Conservation (phyloP, 805 yeast species). For the Zygoascus biomembranicola region DNA sequence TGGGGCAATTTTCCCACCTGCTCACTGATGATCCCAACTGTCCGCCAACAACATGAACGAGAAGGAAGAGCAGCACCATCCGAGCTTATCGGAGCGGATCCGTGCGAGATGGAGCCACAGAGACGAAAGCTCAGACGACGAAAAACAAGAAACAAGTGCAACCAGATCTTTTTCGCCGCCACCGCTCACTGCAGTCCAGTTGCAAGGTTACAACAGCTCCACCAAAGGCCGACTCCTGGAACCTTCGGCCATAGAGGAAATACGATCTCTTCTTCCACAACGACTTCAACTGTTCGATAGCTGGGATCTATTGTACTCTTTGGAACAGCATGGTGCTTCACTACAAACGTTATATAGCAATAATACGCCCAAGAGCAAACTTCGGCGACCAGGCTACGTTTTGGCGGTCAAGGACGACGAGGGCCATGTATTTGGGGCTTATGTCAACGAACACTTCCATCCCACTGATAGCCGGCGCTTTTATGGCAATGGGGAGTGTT, state of each 20-base stretch:
- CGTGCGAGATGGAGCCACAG: neutral
- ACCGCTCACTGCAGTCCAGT: conserved; percentile 20
- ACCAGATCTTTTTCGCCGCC: conserved; percentile 11
- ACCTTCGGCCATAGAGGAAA: conserved; percentile 62
- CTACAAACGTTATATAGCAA: conserved; percentile 58
- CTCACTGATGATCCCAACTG: neutral
- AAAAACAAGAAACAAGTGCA: neutral
- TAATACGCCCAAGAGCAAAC: conserved; percentile 24
- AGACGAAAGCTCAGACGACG: neutral
- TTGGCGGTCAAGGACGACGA: conserved; percentile 59
- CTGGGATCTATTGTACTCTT: conserved; percentile 75
- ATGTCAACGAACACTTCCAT: conserved; percentile 56
- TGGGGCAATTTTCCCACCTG: no score
- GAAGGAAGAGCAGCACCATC: neutral
- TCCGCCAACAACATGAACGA: neutral
- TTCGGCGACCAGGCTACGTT: conserved; percentile 57
- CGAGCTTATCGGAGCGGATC: neutral
- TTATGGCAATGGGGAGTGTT: conserved; percentile 93
- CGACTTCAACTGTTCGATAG: conserved; percentile 66
- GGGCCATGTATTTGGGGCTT: conserved; percentile 68
- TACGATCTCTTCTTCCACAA: conserved; percentile 66
- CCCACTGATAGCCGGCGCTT: conserved; percentile 67
- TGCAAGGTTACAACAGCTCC: conserved; percentile 51
- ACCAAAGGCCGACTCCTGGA: conserved; percentile 55
- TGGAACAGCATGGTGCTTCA: conserved; percentile 90